A percentile compares a stretch with the other conserved stretches of the same genome.
Evolutionary conservation across 345 rosid genomes (phyloP).

Genomic region (Arabidopsis arenosa): DNA sequence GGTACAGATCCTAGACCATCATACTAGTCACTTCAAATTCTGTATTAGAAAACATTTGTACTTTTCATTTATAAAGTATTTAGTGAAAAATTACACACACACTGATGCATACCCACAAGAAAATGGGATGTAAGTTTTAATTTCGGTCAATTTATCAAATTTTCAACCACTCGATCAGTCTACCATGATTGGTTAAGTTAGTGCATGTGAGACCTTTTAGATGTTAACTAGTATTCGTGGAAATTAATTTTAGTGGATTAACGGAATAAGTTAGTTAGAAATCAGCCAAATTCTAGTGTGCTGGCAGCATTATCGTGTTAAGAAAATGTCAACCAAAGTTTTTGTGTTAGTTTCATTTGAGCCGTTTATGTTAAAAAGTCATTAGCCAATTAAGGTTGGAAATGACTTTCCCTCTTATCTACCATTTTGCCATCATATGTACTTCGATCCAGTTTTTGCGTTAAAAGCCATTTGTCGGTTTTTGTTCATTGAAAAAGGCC

Average conservation of each 20-base stretch:
- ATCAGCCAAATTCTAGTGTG: neutral
- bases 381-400: too few species aligned
- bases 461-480: too few species aligned
- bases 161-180: neutral
- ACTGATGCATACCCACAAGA: neutral
- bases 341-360: neutral
- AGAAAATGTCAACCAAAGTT: neutral
- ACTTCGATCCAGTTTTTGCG: too few species aligned
- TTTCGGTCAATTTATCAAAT: neutral
- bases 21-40: neutral
- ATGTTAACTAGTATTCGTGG: neutral
- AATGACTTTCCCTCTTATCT: too few species aligned
- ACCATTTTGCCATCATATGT: too few species aligned
- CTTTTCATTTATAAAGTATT: neutral
- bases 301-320: neutral
- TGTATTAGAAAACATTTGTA: neutral
- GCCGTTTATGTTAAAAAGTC: too few species aligned
- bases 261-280: neutral
- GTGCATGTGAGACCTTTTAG: neutral
- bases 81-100: neutral
- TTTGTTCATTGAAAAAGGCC: too few species aligned
- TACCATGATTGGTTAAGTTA: neutral
- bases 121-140: neutral
- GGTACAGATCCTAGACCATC: neutral
- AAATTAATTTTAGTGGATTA: neutral